These are phyloP conservation scores for Filosporella fistucella DNA, from an alignment of 495 filamentous ascomycete genomes.

Conservation along the genomic window DNA sequence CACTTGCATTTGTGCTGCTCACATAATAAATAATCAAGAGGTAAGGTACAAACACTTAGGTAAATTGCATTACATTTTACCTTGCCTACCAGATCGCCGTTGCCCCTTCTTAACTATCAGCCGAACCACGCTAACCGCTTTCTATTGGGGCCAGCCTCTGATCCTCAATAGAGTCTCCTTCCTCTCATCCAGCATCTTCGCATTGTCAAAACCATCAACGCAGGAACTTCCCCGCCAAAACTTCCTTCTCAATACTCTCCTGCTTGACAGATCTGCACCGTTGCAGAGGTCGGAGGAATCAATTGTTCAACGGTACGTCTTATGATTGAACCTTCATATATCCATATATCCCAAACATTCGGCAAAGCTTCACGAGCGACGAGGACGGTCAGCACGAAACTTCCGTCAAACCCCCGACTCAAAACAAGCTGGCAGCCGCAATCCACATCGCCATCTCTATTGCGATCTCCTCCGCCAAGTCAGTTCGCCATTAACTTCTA, in stretches of 20 bases:
- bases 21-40: no score
- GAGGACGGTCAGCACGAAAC: conserved; percentile 3
- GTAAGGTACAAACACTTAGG: no score
- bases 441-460: neutral
- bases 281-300: no score
- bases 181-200: neutral
- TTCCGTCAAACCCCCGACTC: neutral
- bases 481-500: neutral
- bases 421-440: neutral
- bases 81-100: no score
- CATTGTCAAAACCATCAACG: neutral
- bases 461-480: neutral
- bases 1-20: no score
- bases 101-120: no score
- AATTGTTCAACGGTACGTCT: conserved; percentile 9
- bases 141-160: no score
- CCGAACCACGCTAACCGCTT: no score
- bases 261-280: no score
- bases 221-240: conserved; percentile 1
- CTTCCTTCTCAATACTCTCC: no score
- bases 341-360: conserved; percentile 1
- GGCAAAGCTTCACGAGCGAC: neutral
- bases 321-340: conserved; percentile 2
- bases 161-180: no score
- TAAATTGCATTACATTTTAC: no score